These are phyloP conservation scores for Penicillium odoratum DNA, from an alignment of 495 filamentous ascomycete species.

Conservation along the genomic window DNA sequence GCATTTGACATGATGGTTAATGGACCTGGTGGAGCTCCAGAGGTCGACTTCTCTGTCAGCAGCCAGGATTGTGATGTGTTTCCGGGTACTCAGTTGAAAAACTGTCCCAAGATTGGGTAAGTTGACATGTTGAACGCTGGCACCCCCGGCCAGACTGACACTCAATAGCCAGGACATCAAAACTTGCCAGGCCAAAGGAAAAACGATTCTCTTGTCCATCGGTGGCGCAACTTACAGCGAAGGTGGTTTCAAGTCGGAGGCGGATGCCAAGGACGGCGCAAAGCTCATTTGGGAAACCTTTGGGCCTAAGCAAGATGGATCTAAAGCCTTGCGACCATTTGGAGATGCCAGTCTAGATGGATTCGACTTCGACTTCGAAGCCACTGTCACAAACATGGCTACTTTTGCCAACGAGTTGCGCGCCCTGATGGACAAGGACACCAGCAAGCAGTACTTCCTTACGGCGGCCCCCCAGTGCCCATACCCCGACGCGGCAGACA, in stretches of 20 bases:
- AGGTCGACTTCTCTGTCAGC: constrained; percentile 61
- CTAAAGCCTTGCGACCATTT: constrained; percentile 57
- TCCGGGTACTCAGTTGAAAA: constrained; percentile 52
- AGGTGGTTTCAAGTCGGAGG: constrained; percentile 56
- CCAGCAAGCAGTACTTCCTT: constrained; percentile 56
- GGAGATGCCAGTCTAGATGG: constrained; percentile 65
- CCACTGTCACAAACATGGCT: constrained; percentile 47
- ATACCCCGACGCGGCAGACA: constrained; percentile 61
- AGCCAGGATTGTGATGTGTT: constrained; percentile 59
- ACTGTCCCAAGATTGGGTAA: constrained; percentile 65
- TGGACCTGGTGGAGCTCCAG: constrained; percentile 47
- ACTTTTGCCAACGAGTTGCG: constrained; percentile 58
- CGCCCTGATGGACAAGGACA: constrained; percentile 50
- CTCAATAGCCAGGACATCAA: constrained; percentile 53
- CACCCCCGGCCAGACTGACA: constrained; percentile 19
- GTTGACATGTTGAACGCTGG: constrained; percentile 5
- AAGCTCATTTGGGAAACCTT: constrained; percentile 67
- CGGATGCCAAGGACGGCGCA: constrained; percentile 56
- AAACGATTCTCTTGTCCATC: constrained; percentile 67
- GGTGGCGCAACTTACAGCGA: constrained; percentile 64
- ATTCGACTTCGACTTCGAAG: constrained; percentile 71
- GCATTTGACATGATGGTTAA: constrained; percentile 61
- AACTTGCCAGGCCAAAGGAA: constrained; percentile 62
- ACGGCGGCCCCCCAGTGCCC: constrained; percentile 69
- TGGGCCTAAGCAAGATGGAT: constrained; percentile 36